Base-by-base conservation (phyloP, 2,329 filamentous ascomycete species). In the Cladosporium sp. region DNA sequence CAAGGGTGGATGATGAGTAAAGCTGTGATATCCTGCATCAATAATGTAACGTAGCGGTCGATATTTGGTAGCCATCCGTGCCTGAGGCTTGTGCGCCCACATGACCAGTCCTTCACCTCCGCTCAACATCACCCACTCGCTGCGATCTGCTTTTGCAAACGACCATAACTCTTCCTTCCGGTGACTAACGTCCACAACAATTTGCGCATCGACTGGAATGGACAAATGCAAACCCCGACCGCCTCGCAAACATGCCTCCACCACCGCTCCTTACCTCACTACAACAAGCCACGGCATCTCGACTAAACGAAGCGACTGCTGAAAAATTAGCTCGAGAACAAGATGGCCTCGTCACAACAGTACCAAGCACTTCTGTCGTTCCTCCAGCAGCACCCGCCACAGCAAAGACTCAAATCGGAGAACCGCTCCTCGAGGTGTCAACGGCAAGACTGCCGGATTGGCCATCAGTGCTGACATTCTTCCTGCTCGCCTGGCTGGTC, bases 1-100 rank as follows among this genome's bases (percentile, higher is more conserved):
- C 86, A 18, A 82, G 86, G 60, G 81, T 92, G 19, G 87, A 92
- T 22, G 86, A 89, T 54, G 88, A 91, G 13, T 59, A 62, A 46
- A 33, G 35, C n/a, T 18, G 16, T 11, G 18, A 50, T 19, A 18
- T 34, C 22, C 19, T 22, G 37, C 35, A 38, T 9, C 35, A 14
- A 38, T 43, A 43, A 43, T 7, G 22, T 28, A 28, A 28, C 22
- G 22, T 28, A 28, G 22, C 22, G 22, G 22, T 28, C 22, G 22
- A 28, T 28, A 28, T 28, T 28, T 28, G 22, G 22, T 28, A 28
- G 22, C 22, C 22, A 28, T 28, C 22, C 22, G 22, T 28, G 22
- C 22, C 22, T 28, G 22, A 28, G 22, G 22, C 22, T 28, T 28
- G 22, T 28, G 22, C 22, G 22, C 7, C 5, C 22, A 28, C 22